Conservation (phyloP, 2,329 filamentous ascomycete species). For the Diaporthe caulivora region DNA sequence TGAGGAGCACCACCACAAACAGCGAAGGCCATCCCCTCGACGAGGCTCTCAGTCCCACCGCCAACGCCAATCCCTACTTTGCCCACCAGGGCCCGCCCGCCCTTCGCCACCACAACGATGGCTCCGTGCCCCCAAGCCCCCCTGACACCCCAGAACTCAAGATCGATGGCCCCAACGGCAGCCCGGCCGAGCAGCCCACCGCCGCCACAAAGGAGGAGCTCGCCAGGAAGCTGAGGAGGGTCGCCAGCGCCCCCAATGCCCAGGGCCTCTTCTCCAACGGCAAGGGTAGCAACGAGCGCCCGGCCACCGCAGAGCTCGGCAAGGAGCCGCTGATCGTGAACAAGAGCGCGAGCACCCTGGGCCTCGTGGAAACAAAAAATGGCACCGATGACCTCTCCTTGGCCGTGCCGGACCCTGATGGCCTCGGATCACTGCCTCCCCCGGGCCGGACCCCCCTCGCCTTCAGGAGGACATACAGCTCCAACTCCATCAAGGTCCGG, state of each 20-base stretch:
- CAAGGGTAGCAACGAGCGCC: slow-evolving; percentile 73
- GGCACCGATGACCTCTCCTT: slow-evolving; percentile 55
- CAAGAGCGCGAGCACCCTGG: slow-evolving; percentile 61
- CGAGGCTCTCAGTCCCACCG: slow-evolving; percentile 89
- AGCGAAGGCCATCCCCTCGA: slow-evolving; percentile 94
- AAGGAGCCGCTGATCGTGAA: slow-evolving; percentile 81
- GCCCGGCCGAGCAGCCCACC: slow-evolving; percentile 75
- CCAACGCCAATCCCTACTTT: slow-evolving; percentile 97
- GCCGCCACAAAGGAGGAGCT: slow-evolving; percentile 92
- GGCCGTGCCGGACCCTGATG: slow-evolving; percentile 60
- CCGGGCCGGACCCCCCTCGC: slow-evolving; percentile 77
- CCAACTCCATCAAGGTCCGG: slow-evolving; percentile 98
- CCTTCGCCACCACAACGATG: slow-evolving; percentile 93
- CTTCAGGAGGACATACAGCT: slow-evolving; percentile 96
- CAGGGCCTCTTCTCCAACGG: slow-evolving; percentile 85
- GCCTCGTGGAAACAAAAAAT: slow-evolving; percentile 59
- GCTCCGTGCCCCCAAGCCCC: slow-evolving; percentile 91
- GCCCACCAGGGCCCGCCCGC: slow-evolving; percentile 94
- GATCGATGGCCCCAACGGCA: slow-evolving; percentile 75
- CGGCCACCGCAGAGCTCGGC: slow-evolving; percentile 86
- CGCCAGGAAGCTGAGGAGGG: slow-evolving; percentile 90
- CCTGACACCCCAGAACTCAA: slow-evolving; percentile 88
- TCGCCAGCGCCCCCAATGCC: slow-evolving; percentile 96
- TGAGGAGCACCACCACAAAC: slow-evolving; percentile 89
- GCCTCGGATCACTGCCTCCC: slow-evolving; percentile 73